Percentiles rank a stretch among this genome's conserved stretches.
These are phyloP conservation scores for Ganoderma multipileum DNA, from an alignment of 1,284 basidiomycete genomes.

Conservation along the genomic window DNA sequence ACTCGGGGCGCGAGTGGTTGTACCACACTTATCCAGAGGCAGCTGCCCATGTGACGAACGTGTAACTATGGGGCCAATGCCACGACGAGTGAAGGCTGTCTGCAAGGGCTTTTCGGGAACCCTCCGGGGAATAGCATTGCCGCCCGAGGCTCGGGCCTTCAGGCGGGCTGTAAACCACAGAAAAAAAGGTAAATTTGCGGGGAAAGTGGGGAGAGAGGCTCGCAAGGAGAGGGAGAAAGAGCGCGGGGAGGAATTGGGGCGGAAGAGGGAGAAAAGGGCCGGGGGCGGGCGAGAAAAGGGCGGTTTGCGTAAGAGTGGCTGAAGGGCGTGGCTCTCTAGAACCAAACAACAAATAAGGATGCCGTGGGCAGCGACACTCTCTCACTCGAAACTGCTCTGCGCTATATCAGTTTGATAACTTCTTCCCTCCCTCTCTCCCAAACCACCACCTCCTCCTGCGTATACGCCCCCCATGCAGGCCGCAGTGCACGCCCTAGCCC, in stretches of 20 bases:
- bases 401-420: slow-evolving; percentile 44
- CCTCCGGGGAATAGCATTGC: slow-evolving; percentile 18
- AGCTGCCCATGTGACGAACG: neutral
- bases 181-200: neutral
- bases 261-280: slow-evolving; percentile 15
- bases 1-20: neutral
- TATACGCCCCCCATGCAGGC: slow-evolving; percentile 64
- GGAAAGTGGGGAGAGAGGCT: neutral
- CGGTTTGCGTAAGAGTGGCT: slow-evolving; percentile 40
- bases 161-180: slow-evolving; percentile 3
- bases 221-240: neutral
- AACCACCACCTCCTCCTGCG: slow-evolving; percentile 52
- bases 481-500: slow-evolving; percentile 65
- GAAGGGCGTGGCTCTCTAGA: slow-evolving; percentile 38
- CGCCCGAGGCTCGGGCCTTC: slow-evolving; percentile 18
- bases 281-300: slow-evolving; percentile 29
- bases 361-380: slow-evolving; percentile 41
- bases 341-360: slow-evolving; percentile 45
- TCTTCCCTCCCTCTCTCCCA: slow-evolving; percentile 49
- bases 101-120: slow-evolving; percentile 15
- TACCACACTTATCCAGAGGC: slow-evolving; percentile 3
- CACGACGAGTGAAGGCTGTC: slow-evolving; percentile 22
- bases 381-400: slow-evolving; percentile 41
- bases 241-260: slow-evolving; percentile 2
- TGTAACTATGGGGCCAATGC: slow-evolving; percentile 7